Conservation (phyloP, 352 stramenopile genomes). For the Albugo candida region DNA sequence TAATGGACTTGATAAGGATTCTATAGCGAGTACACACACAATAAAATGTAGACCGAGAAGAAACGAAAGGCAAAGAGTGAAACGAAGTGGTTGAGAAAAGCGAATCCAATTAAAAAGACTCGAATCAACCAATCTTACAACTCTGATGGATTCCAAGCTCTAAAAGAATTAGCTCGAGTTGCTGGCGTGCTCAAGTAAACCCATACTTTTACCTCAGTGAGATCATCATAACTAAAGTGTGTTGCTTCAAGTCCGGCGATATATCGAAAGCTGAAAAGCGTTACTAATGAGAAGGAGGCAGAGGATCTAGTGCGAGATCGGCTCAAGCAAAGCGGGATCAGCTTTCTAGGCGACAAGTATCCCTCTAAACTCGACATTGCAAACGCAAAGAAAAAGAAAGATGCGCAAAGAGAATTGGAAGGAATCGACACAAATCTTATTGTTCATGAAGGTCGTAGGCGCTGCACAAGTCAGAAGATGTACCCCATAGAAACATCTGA, state of each 20-base stretch:
- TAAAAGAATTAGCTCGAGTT: slow-evolving; percentile 53
- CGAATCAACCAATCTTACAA: slow-evolving; percentile 2
- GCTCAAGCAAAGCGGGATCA: slow-evolving; percentile 20
- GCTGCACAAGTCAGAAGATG: too few species aligned
- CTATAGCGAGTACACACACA: not conserved
- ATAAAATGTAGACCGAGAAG: not conserved
- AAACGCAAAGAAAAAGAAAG: slow-evolving; percentile 42
- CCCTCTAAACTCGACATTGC: slow-evolving; percentile 43
- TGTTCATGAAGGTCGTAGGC: too few species aligned
- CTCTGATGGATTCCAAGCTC: slow-evolving; percentile 21
- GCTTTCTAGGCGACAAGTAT: slow-evolving; percentile 29
- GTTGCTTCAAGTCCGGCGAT: slow-evolving; percentile 24
- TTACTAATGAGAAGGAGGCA: slow-evolving; percentile 17
- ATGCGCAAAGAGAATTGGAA: slow-evolving; percentile 50
- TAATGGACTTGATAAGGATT: slow-evolving; percentile 7
- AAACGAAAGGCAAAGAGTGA: slow-evolving; percentile 1
- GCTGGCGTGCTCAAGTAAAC: slow-evolving; percentile 47
- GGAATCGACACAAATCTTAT: slow-evolving; percentile 70
- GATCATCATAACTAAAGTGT: not conserved
- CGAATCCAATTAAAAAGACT: slow-evolving; percentile 4
- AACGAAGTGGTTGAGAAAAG: slow-evolving; percentile 1
- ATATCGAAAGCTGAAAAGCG: slow-evolving; percentile 35
- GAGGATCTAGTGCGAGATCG: slow-evolving; percentile 39
- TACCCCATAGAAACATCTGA: too few species aligned
- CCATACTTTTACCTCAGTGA: not conserved